A percentile compares a stretch with the other conserved stretches of the same genome.
Evolutionary conservation across 2,329 filamentous ascomycete genomes (phyloP).

Genomic region (Pseudonectria foliicola): DNA sequence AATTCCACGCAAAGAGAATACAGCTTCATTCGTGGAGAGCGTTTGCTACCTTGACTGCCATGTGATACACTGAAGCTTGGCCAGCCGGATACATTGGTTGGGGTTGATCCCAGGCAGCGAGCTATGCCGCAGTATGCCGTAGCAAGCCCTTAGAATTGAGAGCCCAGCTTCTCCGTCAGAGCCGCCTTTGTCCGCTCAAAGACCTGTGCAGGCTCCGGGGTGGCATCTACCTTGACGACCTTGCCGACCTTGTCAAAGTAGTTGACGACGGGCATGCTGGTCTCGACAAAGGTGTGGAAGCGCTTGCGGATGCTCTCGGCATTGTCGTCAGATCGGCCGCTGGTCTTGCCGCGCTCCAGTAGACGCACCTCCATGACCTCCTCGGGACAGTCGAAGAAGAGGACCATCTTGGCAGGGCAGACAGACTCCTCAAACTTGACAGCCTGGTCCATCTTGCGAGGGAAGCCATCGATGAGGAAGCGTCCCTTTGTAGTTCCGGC

Average conservation of each 20-base stretch:
- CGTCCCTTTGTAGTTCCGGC: slow-evolving; percentile 48
- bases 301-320: slow-evolving; percentile 93
- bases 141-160: slow-evolving; percentile 17
- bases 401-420: slow-evolving; percentile 72
- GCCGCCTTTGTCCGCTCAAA: slow-evolving; percentile 46
- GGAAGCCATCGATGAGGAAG: slow-evolving; percentile 80
- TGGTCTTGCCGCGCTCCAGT: slow-evolving; percentile 86
- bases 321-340: slow-evolving; percentile 87
- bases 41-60: too few species aligned
- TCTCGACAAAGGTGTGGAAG: slow-evolving; percentile 89
- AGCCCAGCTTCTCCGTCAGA: slow-evolving; percentile 43
- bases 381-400: slow-evolving; percentile 94
- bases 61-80: too few species aligned
- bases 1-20: too few species aligned
- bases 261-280: slow-evolving; percentile 94
- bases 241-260: slow-evolving; percentile 69
- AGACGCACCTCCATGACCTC: slow-evolving; percentile 77
- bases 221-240: slow-evolving; percentile 75
- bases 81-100: too few species aligned
- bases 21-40: too few species aligned
- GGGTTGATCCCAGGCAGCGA: too few species aligned
- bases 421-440: slow-evolving; percentile 87
- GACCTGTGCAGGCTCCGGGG: slow-evolving; percentile 56
- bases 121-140: too few species aligned
- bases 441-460: slow-evolving; percentile 95